Conservation (phyloP, 2,329 filamentous ascomycete genomes). For the Neofusicoccum laricinum region DNA sequence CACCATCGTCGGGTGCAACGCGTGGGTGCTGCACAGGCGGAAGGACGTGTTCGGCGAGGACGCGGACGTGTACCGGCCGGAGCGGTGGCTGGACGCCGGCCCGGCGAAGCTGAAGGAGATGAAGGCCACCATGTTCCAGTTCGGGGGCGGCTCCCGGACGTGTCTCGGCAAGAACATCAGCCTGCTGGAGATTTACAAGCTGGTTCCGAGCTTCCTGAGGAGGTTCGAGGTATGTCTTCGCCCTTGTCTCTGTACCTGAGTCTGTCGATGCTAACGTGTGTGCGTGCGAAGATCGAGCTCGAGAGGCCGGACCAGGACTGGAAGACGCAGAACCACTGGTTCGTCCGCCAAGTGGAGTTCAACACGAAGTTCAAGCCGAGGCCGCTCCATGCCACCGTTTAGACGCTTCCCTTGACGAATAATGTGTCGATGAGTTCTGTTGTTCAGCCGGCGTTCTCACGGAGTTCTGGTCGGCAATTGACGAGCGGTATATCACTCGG, state of each 20-base stretch:
- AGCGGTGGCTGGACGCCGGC: conserved; percentile 60
- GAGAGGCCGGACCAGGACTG: conserved; percentile 40
- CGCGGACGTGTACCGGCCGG: conserved; percentile 64
- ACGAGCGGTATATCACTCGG: too few relatives aligned
- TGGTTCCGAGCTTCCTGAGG: conserved; percentile 57
- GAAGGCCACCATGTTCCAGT: conserved; percentile 70
- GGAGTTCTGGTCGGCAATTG: background rate
- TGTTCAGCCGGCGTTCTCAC: background rate
- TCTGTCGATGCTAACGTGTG: conserved; percentile 10
- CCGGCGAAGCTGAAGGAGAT: conserved; percentile 61
- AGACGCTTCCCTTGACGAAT: background rate
- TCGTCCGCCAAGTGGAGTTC: conserved; percentile 48
- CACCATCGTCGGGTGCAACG: conserved; percentile 71
- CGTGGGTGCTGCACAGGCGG: conserved; percentile 71
- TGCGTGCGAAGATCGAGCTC: conserved; percentile 34
- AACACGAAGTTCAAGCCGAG: conserved; percentile 40
- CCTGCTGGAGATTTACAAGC: conserved; percentile 50
- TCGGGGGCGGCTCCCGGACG: conserved; percentile 68
- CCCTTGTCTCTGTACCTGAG: background rate
- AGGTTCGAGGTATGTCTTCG: conserved; percentile 55
- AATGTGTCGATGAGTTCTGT: background rate
- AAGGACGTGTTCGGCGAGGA: conserved; percentile 67
- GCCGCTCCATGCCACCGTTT: conserved; percentile 7
- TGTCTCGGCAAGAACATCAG: conserved; percentile 60
- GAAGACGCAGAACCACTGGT: conserved; percentile 55